Evolutionary conservation across 179 eudicot genomes (phyloP).

Genomic region (Beta corolliflora): DNA sequence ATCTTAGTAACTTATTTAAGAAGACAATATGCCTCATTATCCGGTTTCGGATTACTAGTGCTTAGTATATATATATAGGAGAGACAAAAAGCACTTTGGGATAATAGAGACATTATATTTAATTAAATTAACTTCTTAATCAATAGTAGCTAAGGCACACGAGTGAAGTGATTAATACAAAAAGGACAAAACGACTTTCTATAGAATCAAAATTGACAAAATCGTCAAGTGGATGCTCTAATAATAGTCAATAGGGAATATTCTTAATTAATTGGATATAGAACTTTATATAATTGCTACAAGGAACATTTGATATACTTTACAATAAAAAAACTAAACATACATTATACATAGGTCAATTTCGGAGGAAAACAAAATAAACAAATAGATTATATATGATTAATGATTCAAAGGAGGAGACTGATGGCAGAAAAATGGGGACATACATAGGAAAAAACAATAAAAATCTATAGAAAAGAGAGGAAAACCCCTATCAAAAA

Average conservation of each 20-base stretch:
- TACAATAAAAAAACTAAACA: background rate
- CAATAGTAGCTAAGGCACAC: slow-evolving; percentile 27
- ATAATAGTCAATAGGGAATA: slow-evolving; percentile 37
- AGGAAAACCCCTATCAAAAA: slow-evolving; percentile 28
- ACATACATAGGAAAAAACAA: background rate
- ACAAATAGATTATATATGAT: background rate
- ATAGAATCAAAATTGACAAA: slow-evolving; percentile 43
- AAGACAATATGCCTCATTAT: slow-evolving; percentile 39
- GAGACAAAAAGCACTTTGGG: slow-evolving; percentile 33
- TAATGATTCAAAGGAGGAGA: background rate
- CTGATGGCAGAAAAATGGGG: background rate
- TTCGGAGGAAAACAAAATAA: background rate
- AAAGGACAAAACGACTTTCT: slow-evolving; percentile 32
- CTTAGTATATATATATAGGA: slow-evolving; percentile 17
- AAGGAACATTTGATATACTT: background rate
- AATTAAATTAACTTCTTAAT: background rate
- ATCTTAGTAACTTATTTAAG: slow-evolving; percentile 19
- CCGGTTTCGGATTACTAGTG: slow-evolving; percentile 33
- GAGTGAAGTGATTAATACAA: slow-evolving; percentile 35
- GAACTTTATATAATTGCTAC: slow-evolving; percentile 1
- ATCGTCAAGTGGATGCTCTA: slow-evolving; percentile 34
- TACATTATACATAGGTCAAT: background rate
- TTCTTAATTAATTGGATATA: slow-evolving; percentile 27
- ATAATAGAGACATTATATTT: slow-evolving; percentile 10
- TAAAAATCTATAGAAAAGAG: background rate